Evolutionary conservation across 495 filamentous ascomycete genomes (phyloP), one percentile per base, ranked within the genome.

Genomic region (Stereocaulon alpinum): DNA sequence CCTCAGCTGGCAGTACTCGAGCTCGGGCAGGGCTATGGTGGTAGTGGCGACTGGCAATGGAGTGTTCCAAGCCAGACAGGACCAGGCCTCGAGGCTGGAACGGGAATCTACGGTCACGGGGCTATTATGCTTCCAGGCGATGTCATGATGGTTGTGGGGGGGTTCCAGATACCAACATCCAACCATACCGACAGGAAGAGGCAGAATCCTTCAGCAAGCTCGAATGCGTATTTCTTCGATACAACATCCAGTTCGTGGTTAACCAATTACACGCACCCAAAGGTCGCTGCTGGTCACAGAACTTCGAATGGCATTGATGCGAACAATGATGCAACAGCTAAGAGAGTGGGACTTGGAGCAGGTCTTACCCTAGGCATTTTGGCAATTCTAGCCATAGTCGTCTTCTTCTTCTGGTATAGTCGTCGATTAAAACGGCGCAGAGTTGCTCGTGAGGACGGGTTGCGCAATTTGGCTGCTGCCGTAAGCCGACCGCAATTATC

Each of bases 141-240:
- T 61, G 80, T 95, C 0, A 89, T 97, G 87, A 88, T 96, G 86
- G 73, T 95, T 30, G 78, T 84, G 47, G 92, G 92, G 17, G 92
- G 92, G 2, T 90, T 87, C 61, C 74, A 66, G 11, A 94, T 95
- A 57, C 71, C 81, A 9, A 65, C 72, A 18, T 72, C 80, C 5
- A 64, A 61, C 24, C 40, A 27, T 27, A 66, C 72, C n/a, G 69
- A 68, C 4, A 71, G 66, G 6, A 79, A 74, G 70, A 71, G 70
- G 62, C 64, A 69, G 67, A 59, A 66, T 52, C 63, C 56, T 18
- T 59, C 62, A 53, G 56, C 58, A 30, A 84, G 78, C 61, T 71
- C 69, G 0, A 67, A 76, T 48, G 72, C 79, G 17, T 82, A 82
- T 62, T 86, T 96, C 59, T 88, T 89, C 63, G 93, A 96, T 64